These are phyloP conservation scores for Pestalotiopsis sp. DNA, from an alignment of 2,329 filamentous ascomycete genomes.

Conservation along the genomic window DNA sequence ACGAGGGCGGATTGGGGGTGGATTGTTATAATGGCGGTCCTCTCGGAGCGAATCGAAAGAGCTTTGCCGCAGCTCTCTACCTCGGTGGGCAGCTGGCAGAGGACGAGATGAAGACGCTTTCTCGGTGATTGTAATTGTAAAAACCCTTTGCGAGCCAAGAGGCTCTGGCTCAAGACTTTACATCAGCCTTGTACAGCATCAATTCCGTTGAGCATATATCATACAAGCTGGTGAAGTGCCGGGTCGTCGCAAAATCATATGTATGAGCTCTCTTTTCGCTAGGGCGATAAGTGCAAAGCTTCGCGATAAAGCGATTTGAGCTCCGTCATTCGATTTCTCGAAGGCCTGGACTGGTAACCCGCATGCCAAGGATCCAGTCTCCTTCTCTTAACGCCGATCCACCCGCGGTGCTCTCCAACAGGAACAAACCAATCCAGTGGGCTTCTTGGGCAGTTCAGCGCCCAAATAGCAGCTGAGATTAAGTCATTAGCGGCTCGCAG, in stretches of 20 bases:
- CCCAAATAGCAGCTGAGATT: not conserved
- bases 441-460: not conserved
- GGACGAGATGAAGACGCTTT: not conserved
- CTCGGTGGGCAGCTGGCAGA: not conserved
- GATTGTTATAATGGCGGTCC: not conserved
- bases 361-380: not conserved
- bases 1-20: not conserved
- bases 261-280: not conserved
- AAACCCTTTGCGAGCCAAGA: constrained; percentile 29
- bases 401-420: not conserved
- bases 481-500: constrained; percentile 6
- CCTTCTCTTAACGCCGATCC: not conserved
- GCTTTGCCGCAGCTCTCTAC: not conserved
- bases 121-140: not conserved
- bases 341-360: not conserved
- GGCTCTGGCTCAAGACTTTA: constrained; percentile 32
- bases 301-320: constrained; percentile 1
- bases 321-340: constrained; percentile 11
- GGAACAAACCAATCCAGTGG: not conserved
- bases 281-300: not conserved
- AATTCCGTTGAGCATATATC: not conserved
- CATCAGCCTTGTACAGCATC: constrained; percentile 24
- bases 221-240: not conserved
- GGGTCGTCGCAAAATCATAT: not conserved
- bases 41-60: not conserved